Conservation (phyloP, 2,329 filamentous ascomycete genomes). For the Biscogniauxia sp. region DNA sequence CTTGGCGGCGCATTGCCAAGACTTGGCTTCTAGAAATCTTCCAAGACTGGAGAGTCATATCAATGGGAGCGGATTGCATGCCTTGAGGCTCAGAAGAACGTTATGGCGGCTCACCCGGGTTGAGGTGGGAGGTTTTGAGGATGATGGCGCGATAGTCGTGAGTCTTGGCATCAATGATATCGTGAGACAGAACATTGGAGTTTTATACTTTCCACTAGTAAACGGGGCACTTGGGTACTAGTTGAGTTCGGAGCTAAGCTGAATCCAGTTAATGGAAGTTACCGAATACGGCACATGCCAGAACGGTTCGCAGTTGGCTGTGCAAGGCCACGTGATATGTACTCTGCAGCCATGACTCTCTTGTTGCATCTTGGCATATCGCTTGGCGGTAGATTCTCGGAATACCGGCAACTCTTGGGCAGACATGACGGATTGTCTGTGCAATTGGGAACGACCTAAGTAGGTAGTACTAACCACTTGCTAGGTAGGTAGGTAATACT, state of each 20-base stretch:
- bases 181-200: no score
- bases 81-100: not conserved
- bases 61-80: constrained; percentile 1
- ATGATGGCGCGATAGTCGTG: not conserved
- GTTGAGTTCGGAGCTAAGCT: not conserved
- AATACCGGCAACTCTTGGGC: not conserved
- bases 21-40: constrained; percentile 10
- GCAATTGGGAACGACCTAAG: no score
- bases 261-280: not conserved
- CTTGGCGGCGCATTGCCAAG: constrained; percentile 26
- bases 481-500: no score
- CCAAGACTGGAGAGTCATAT: constrained; percentile 6
- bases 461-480: no score
- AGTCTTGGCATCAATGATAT: not conserved
- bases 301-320: not conserved
- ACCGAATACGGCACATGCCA: not conserved
- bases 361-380: not conserved
- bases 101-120: not conserved
- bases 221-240: no score
- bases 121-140: not conserved
- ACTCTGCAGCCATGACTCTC: not conserved
- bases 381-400: not conserved
- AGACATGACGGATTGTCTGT: no score
- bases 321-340: not conserved
- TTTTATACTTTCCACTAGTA: no score